A percentile compares a stretch with the other conserved stretches of the same genome.
phyloP scores from a whole-genome alignment of 2,329 filamentous ascomycete species.

The Bipolaris zeicola region DNA sequence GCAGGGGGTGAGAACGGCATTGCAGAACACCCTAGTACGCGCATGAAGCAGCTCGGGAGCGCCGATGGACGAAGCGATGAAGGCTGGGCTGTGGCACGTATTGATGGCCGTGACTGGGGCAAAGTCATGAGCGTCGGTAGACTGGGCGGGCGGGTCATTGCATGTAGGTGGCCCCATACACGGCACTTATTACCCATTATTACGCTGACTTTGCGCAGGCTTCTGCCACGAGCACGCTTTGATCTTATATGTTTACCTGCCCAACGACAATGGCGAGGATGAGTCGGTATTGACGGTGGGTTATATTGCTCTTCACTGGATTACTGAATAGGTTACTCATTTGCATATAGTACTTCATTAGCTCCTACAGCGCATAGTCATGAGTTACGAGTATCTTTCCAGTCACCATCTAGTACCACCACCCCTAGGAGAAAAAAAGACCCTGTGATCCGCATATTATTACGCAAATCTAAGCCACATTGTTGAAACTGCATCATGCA shows the following conservation, averaged over 20 bases:
- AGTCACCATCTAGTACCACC: too few relatives aligned
- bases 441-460: too few relatives aligned
- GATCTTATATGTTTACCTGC: constrained; percentile 82
- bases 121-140: constrained; percentile 90
- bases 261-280: constrained; percentile 70
- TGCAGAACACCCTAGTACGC: constrained; percentile 79
- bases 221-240: constrained; percentile 80
- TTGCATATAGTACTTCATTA: constrained; percentile 61
- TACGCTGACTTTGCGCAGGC: constrained; percentile 47
- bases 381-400: too few relatives aligned
- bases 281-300: constrained; percentile 77
- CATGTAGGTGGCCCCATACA: constrained; percentile 63
- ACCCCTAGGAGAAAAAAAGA: too few relatives aligned
- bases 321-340: constrained; percentile 17
- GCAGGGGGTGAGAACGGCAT: constrained; percentile 68
- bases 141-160: constrained; percentile 88
- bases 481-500: too few relatives aligned
- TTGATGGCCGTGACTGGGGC: constrained; percentile 94
- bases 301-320: not conserved
- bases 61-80: constrained; percentile 71
- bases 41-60: constrained; percentile 66
- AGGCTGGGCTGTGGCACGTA: constrained; percentile 85
- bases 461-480: too few relatives aligned
- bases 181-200: not conserved
- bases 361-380: constrained; percentile 57